Base-by-base conservation (phyloP, 164 flowering plant species). In the Piper betle region DNA sequence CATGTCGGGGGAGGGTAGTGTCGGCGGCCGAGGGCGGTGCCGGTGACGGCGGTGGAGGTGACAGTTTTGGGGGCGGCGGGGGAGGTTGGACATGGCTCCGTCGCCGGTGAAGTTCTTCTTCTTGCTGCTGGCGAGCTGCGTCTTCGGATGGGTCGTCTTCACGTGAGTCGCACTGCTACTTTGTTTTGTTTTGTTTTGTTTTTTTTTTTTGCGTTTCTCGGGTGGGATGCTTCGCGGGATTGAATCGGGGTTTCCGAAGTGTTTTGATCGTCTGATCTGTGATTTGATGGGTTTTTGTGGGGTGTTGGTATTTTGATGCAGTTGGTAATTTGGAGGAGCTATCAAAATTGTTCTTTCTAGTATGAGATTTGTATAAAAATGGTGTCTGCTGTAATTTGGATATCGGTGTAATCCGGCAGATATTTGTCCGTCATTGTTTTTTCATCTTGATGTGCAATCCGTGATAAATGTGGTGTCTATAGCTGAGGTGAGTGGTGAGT, bases 81-180 rank as follows among this genome's bases (percentile, higher is more conserved):
- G 60, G 40, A 53, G 33, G 33, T 25, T 25, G 33, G 33, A 65
- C 72, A 91, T 91, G 97, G 93, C 83, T 25, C 76, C 79, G 62
- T 87, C 96, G 37, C 89, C 97, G 1, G 89, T 79, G 58, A 84
- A 79, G 62, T 81, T 86, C 72, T 73, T 91, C 70, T 81, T 83
- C 64, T 68, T 80, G n/a, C 84, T 91, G 73, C 70, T 91, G 58
- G 68, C 84, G 42, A 65, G 80, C 59, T 87, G 85, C 64, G 75
- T 86, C 70, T 62, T 79, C 25, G 78, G 88, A 75, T 91, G 97
- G 97, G 70, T 84, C 62, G 16, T 84, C 37, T 84, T 87, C 85
- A 78, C 81, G 97, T 88, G 73, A 78, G 93, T 70, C 20, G 37
- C 64, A 37, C 60, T 53, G 11, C 54, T 63, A 25, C 33, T 59